A percentile compares a stretch with the other conserved stretches of the same genome.
phyloP scores from a whole-genome alignment of 108 stramenopile genomes.

The Fragilariopsis cylindrus region DNA sequence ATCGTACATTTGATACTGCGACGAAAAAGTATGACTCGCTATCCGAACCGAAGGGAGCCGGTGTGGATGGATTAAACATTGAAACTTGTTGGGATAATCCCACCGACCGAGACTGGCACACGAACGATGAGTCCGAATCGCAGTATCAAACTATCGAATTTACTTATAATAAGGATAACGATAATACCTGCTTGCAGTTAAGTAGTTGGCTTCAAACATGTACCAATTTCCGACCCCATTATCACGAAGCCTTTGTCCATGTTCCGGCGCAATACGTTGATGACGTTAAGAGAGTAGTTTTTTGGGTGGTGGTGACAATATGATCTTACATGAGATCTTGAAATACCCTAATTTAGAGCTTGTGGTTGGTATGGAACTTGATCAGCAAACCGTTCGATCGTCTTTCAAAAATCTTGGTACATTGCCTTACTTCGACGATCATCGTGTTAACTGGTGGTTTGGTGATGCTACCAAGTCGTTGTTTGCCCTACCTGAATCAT shows the following conservation, averaged over 20 bases:
- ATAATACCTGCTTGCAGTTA: conserved; percentile 63
- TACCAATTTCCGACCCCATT: conserved; percentile 56
- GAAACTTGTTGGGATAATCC: conserved; percentile 11
- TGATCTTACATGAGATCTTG: conserved; percentile 64
- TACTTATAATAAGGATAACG: conserved; percentile 8
- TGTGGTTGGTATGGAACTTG: conserved; percentile 59
- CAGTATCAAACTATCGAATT: conserved; percentile 41
- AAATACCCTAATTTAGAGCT: conserved; percentile 60
- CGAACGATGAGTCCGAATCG: conserved; percentile 11
- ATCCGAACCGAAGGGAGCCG: not conserved
- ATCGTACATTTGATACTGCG: not conserved
- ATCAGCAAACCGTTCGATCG: conserved; percentile 54
- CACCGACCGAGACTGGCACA: not conserved
- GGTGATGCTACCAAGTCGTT: conserved; percentile 64
- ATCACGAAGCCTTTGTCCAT: conserved; percentile 65
- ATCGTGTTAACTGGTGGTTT: conserved; percentile 72
- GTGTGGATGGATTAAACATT: conserved; percentile 14
- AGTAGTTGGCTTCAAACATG: conserved; percentile 69
- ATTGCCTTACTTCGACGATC: conserved; percentile 62
- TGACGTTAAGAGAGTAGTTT: conserved; percentile 40
- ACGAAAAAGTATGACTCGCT: conserved; percentile 5
- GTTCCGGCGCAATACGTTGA: conserved; percentile 54
- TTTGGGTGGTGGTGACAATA: conserved; percentile 62
- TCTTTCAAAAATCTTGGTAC: conserved; percentile 57
- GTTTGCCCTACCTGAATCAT: conserved; percentile 46